Base-by-base conservation (phyloP, 345 rosid genomes). In the Iberis pinnata region DNA sequence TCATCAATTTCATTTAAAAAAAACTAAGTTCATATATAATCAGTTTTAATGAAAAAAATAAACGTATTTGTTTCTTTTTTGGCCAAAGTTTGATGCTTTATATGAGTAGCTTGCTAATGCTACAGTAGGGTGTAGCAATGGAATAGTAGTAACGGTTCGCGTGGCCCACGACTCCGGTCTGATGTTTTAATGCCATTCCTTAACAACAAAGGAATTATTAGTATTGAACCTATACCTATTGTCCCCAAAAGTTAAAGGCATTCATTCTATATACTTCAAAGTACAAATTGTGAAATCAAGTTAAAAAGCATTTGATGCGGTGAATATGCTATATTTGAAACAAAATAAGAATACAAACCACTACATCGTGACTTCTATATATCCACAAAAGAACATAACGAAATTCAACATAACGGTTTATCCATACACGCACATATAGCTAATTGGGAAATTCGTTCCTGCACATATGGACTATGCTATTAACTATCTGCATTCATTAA, bases 151-250 rank as follows among this genome's bases (percentile, higher is more conserved):
- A 54, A 56, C 62, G 67, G 56, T 67, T 12, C 54, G 53, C 24
- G 8, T 58, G 70, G 60, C 70, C 70, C 70, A 66, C 48, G 49
- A 25, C 50, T 60, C 52, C 18, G 52, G 67, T 60, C 61, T 58
- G 12, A 24, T 45, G 9, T 52, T 61, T 54, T 47, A 56, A 50
- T 60, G 56, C 56, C 39, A 35, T 52, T 67, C 67, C 72, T 67
- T 67, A 67, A 60, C 61, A 67, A 53, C 72, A 67, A 67, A 67
- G 72, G 41, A 67, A 67, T 31, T 54, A 47, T 54, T 48, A 53
- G 25, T 19, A 7, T 40, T 7, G n/a, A n/a, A n/a, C n/a, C n/a
- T 20, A 52, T 51, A 41, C 25, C 55, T 22, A 66, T 26, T 49
- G 64, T 43, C 36, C 13, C 18, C 0, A 43, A 67, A 67, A 60